Conservation (phyloP, 495 filamentous ascomycete genomes). For the Neurospora discreta region DNA sequence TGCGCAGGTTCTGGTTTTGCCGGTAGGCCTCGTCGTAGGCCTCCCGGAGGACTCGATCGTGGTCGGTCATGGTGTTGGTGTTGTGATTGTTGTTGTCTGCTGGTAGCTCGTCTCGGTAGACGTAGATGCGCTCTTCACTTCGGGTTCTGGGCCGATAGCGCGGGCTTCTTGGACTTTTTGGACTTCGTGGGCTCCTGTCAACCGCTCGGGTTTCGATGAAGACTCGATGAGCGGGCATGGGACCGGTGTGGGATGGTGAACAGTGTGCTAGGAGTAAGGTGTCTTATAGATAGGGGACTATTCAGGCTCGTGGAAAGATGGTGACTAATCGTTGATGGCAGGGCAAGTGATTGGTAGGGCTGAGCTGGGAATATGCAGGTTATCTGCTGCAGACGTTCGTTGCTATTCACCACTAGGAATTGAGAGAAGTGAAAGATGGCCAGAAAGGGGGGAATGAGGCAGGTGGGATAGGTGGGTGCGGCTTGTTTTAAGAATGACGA, state of each 20-base stretch:
- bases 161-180: constrained; percentile 7
- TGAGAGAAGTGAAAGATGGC: not conserved
- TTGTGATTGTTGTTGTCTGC: not conserved
- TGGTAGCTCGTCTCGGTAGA: constrained; percentile 9
- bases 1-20: constrained; percentile 15
- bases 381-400: not conserved
- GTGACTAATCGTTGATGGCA: not conserved
- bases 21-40: constrained; percentile 7
- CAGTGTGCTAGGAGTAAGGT: not conserved
- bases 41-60: constrained; percentile 8
- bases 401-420: not conserved
- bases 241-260: not conserved
- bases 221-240: constrained; percentile 10
- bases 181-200: constrained; percentile 1
- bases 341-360: not conserved
- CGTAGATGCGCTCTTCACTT: constrained; percentile 13
- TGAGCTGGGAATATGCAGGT: not conserved
- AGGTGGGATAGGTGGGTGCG: not conserved
- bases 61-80: constrained; percentile 10
- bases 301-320: not conserved
- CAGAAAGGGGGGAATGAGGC: not conserved
- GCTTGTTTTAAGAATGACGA: not conserved
- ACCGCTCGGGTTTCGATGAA: constrained; percentile 9
- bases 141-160: constrained; percentile 4
- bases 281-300: not conserved